Conservation (phyloP, 2,329 filamentous ascomycete species). For the Escovopsis sp. region DNA sequence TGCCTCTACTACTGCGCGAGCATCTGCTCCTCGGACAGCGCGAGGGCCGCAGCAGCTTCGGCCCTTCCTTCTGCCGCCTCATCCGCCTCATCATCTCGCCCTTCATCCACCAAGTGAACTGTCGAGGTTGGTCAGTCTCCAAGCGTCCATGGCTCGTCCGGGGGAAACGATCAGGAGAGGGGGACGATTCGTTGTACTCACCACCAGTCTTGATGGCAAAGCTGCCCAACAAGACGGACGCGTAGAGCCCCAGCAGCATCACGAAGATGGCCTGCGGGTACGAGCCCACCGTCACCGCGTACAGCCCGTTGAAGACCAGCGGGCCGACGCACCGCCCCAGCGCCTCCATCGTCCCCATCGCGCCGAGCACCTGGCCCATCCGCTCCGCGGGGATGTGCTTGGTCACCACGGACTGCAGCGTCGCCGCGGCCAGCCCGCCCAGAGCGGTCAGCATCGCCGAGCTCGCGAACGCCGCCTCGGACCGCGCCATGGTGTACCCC, state of each 20-base stretch:
- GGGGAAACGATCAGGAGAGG: constrained; percentile 12
- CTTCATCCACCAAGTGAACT: not conserved
- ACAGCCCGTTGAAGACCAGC: constrained; percentile 73
- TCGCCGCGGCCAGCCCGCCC: constrained; percentile 75
- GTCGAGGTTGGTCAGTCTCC: constrained; percentile 9
- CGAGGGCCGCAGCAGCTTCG: too few relatives aligned
- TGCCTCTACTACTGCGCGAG: too few relatives aligned
- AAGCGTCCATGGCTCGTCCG: not conserved
- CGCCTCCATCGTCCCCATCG: constrained; percentile 73
- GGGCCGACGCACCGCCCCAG: constrained; percentile 67
- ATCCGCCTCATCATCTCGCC: not conserved
- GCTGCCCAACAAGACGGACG: constrained; percentile 47
- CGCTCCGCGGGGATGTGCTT: constrained; percentile 78
- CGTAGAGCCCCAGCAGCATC: constrained; percentile 53
- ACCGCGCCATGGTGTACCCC: constrained; percentile 56
- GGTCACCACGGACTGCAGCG: constrained; percentile 68
- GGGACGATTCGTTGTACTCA: too few relatives aligned
- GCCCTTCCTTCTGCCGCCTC: not conserved
- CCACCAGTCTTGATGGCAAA: constrained; percentile 61
- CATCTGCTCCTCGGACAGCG: too few relatives aligned
- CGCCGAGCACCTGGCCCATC: constrained; percentile 78
- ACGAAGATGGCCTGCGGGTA: constrained; percentile 79
- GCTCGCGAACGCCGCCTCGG: constrained; percentile 49
- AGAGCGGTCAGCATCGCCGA: constrained; percentile 61
- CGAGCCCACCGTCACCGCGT: constrained; percentile 61